These are phyloP conservation scores for Suhomyces emberorum DNA, from an alignment of 805 yeast species.

Conservation along the genomic window DNA sequence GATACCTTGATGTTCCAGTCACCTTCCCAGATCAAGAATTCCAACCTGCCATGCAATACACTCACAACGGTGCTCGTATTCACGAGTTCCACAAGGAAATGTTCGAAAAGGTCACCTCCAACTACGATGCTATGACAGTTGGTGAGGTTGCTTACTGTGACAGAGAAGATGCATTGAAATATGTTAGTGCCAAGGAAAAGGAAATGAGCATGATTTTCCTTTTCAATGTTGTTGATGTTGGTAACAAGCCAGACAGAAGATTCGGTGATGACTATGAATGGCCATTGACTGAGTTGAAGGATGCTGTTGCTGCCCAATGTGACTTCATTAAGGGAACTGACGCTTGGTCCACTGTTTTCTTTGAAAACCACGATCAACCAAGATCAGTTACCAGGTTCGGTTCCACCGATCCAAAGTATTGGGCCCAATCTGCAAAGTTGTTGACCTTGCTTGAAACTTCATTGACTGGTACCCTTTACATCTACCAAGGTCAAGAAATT, in stretches of 20 bases:
- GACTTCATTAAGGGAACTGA: slow-evolving; percentile 45
- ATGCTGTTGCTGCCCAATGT: slow-evolving; percentile 16
- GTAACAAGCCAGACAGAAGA: slow-evolving; percentile 31
- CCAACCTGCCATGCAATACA: slow-evolving; percentile 34
- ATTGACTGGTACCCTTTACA: slow-evolving; percentile 51
- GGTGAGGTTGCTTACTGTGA: slow-evolving; percentile 51
- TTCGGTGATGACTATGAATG: slow-evolving; percentile 29
- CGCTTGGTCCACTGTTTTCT: slow-evolving; percentile 55
- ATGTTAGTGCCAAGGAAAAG: slow-evolving; percentile 36
- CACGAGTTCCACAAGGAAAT: slow-evolving; percentile 57
- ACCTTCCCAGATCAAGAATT: slow-evolving; percentile 34
- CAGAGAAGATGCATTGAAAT: slow-evolving; percentile 39
- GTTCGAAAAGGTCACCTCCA: slow-evolving; percentile 37
- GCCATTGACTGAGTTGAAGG: slow-evolving; percentile 38
- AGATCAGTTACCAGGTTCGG: slow-evolving; percentile 52
- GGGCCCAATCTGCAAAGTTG: slow-evolving; percentile 45
- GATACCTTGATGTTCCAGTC: slow-evolving; percentile 48
- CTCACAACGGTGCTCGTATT: slow-evolving; percentile 50
- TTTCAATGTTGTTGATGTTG: slow-evolving; percentile 33
- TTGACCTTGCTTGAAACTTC: slow-evolving; percentile 44
- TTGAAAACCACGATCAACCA: slow-evolving; percentile 60
- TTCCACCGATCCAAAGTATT: slow-evolving; percentile 29
- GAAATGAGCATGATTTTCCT: slow-evolving; percentile 38
- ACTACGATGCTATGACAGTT: slow-evolving; percentile 53
- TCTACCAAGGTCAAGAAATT: slow-evolving; percentile 61